Percentiles rank a stretch among this genome's conserved stretches.
Conservation (phyloP, 2,329 filamentous ascomycete species). For the Penicillium brevicompactum region DNA sequence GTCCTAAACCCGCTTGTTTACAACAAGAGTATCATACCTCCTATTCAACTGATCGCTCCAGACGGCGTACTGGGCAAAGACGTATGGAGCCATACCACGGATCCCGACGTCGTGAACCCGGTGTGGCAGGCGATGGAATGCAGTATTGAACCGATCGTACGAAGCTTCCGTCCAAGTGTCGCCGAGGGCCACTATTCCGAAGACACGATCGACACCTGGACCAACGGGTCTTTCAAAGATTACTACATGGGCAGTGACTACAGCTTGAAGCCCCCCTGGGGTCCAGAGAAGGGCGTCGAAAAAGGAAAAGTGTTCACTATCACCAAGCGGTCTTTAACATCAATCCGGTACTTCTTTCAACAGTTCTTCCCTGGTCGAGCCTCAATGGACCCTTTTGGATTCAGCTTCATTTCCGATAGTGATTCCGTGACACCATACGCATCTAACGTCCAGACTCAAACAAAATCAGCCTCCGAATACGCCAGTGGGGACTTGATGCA, state of each 20-base stretch:
- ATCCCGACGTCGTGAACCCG: background rate
- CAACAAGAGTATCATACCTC: background rate
- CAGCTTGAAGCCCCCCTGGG: background rate
- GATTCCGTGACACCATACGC: background rate
- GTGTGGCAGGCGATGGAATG: conserved; percentile 5
- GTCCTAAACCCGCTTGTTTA: background rate
- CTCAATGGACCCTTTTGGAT: background rate
- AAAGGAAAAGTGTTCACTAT: background rate
- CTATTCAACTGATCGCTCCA: conserved; percentile 2
- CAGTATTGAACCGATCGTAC: background rate
- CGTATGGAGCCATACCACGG: background rate
- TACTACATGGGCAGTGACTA: background rate
- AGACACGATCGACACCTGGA: background rate
- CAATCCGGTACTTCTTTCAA: background rate
- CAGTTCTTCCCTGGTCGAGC: background rate
- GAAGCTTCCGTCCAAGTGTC: background rate
- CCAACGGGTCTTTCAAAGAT: background rate
- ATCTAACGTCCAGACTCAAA: background rate
- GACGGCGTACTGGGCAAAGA: background rate
- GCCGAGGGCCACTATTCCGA: background rate
- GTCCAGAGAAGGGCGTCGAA: background rate
- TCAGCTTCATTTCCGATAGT: background rate
- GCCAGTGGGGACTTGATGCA: background rate
- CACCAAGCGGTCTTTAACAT: background rate
- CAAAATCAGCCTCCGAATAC: background rate